phyloP scores from a whole-genome alignment of 1,284 basidiomycete species.

The Fomitiporia mediterranea region DNA sequence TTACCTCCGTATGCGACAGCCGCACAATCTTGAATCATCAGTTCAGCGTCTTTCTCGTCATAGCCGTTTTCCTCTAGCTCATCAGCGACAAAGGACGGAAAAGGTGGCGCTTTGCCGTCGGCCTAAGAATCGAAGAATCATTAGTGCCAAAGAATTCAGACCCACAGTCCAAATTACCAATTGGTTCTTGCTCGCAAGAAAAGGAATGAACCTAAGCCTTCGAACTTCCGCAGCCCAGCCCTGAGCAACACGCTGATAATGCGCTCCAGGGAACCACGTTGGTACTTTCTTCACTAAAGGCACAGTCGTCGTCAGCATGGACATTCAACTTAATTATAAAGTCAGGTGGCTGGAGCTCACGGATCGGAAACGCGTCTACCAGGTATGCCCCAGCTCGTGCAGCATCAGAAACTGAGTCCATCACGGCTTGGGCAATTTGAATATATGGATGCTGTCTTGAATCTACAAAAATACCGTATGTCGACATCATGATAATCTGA shows the following conservation, averaged over 20 bases:
- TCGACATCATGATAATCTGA: slow-evolving; percentile 29
- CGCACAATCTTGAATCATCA: slow-evolving; percentile 2
- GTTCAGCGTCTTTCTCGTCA: neutral
- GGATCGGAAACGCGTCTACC: slow-evolving; percentile 51
- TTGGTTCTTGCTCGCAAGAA: slow-evolving; percentile 55
- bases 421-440: slow-evolving; percentile 27
- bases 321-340: too few relatives aligned
- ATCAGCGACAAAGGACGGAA: slow-evolving; percentile 55
- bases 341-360: slow-evolving; percentile 34
- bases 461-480: slow-evolving; percentile 29
- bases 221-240: slow-evolving; percentile 45
- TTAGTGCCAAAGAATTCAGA: neutral
- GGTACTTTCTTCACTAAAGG: slow-evolving; percentile 52
- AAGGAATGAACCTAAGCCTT: slow-evolving; percentile 51
- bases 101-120: slow-evolving; percentile 39
- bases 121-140: slow-evolving; percentile 31
- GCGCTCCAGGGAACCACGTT: slow-evolving; percentile 60
- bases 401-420: slow-evolving; percentile 31
- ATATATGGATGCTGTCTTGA: slow-evolving; percentile 28
- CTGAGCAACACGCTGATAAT: slow-evolving; percentile 49
- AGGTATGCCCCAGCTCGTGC: slow-evolving; percentile 55
- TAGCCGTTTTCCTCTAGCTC: slow-evolving; percentile 25
- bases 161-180: slow-evolving; percentile 44
- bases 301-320: too few relatives aligned
- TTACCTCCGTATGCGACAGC: slow-evolving; percentile 10